phyloP scores from a whole-genome alignment of 495 filamentous ascomycete genomes.

The Podospora didyma region DNA sequence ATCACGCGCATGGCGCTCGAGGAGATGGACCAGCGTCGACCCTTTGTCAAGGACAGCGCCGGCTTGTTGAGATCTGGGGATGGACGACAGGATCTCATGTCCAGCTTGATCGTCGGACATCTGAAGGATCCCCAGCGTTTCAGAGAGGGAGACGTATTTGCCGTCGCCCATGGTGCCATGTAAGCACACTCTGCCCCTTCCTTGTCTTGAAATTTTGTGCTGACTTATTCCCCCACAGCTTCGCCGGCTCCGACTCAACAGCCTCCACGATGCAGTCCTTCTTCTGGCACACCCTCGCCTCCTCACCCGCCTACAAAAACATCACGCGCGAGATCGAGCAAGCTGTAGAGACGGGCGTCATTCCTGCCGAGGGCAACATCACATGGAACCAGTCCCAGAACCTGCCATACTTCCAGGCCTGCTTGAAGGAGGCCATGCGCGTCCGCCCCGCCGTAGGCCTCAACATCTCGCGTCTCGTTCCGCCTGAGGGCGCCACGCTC shows the following conservation, averaged over 20 bases:
- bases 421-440: constrained; percentile 64
- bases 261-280: constrained; percentile 55
- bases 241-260: constrained; percentile 62
- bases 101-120: constrained; percentile 42
- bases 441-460: constrained; percentile 59
- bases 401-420: constrained; percentile 59
- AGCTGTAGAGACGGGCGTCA: constrained; percentile 32
- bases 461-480: constrained; percentile 49
- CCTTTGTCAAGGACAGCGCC: constrained; percentile 41
- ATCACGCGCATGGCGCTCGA: constrained; percentile 49
- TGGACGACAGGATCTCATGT: constrained; percentile 47
- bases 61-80: constrained; percentile 35
- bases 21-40: constrained; percentile 41
- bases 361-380: constrained; percentile 40
- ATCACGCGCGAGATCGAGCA: constrained; percentile 44
- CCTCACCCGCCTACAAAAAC: constrained; percentile 35
- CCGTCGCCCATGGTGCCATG: constrained; percentile 52
- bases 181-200: constrained; percentile 16
- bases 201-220: not conserved
- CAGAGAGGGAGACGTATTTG: constrained; percentile 49
- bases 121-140: constrained; percentile 44
- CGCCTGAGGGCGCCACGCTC: constrained; percentile 49
- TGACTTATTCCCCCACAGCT: constrained; percentile 25
- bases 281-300: constrained; percentile 50
- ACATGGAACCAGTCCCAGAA: constrained; percentile 42